Evolutionary conservation across 345 rosid species (phyloP).

Genomic region (Linum lewisii): DNA sequence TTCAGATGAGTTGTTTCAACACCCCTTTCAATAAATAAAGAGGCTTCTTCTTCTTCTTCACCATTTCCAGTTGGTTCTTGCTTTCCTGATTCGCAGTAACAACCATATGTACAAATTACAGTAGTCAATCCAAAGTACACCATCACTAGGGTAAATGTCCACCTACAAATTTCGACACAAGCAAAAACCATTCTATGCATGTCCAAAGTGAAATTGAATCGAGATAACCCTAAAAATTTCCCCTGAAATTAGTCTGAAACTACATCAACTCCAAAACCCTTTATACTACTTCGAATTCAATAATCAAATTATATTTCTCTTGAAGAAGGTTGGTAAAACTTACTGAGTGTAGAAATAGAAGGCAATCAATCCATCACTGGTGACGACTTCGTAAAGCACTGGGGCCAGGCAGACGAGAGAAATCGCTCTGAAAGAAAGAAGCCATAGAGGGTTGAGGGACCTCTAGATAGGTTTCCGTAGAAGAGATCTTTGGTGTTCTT

Average conservation of each 20-base stretch:
- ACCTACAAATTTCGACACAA: constrained; percentile 43
- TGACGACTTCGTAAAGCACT: constrained; percentile 11
- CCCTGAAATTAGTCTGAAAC: too few species aligned
- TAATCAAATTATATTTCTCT: too few species aligned
- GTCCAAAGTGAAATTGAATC: not conserved
- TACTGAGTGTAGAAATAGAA: constrained; percentile 40
- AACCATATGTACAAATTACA: constrained; percentile 58
- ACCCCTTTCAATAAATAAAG: constrained; percentile 16
- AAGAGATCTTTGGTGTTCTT: too few species aligned
- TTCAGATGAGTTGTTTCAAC: constrained; percentile 27
- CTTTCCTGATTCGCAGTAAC: constrained; percentile 36
- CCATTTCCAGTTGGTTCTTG: constrained; percentile 10
- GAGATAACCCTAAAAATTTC: too few species aligned
- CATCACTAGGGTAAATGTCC: constrained; percentile 76
- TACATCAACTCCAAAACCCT: too few species aligned
- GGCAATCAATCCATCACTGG: constrained; percentile 24
- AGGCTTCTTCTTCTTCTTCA: constrained; percentile 3
- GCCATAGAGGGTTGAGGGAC: constrained; percentile 27
- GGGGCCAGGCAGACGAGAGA: constrained; percentile 25
- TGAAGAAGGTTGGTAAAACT: too few species aligned
- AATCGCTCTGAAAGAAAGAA: constrained; percentile 22
- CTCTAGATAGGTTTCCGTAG: constrained; percentile 29
- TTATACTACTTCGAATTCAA: too few species aligned
- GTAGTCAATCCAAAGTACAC: constrained; percentile 77
- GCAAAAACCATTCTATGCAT: not conserved